Evolutionary conservation across 2,329 filamentous ascomycete genomes (phyloP).

Genomic region (Chaetomium sp.): DNA sequence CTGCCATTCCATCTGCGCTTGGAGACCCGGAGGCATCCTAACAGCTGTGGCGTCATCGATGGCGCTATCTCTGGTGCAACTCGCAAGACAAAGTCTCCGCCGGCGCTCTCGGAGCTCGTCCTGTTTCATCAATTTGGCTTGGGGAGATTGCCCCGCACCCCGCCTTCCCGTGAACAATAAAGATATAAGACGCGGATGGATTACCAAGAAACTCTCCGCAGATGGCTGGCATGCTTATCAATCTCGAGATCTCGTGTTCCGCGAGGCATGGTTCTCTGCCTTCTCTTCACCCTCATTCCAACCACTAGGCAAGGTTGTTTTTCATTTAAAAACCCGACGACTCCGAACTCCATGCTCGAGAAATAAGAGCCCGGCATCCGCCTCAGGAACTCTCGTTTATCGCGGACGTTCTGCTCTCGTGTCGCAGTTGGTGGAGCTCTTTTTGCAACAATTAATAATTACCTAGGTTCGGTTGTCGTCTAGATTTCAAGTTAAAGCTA

Average conservation of each 20-base stretch:
- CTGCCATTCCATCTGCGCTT: not conserved
- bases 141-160: not conserved
- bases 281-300: no score
- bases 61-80: slow-evolving; percentile 15
- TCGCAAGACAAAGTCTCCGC: not conserved
- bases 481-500: no score
- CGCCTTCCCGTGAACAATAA: not conserved
- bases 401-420: no score
- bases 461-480: no score
- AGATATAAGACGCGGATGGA: not conserved
- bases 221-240: not conserved
- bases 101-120: not conserved
- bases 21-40: slow-evolving; percentile 5
- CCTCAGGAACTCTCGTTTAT: no score
- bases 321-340: no score
- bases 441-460: no score
- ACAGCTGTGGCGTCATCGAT: slow-evolving; percentile 22
- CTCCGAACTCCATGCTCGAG: no score
- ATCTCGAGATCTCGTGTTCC: not conserved
- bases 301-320: no score
- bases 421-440: no score
- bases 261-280: no score
- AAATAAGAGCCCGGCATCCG: no score
- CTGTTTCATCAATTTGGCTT: not conserved
- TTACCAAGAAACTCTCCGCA: slow-evolving; percentile 3